Percentiles rank a stretch among this genome's conserved stretches.
Conservation (phyloP, 768 basidiomycete species). For the Guyanaporus albipodus region DNA sequence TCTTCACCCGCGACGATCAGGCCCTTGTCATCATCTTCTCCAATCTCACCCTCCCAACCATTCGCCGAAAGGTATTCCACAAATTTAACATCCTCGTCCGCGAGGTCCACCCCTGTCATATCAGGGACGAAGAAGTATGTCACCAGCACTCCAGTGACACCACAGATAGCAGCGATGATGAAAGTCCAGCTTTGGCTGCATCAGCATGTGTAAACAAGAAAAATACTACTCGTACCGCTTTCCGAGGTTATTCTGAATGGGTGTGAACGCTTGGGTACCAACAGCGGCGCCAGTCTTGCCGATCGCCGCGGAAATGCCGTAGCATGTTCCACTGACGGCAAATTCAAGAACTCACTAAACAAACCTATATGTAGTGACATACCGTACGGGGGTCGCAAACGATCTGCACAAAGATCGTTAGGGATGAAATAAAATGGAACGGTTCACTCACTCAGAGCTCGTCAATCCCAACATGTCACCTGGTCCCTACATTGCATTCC, state of each 20-base stretch:
- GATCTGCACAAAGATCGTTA: constrained; percentile 37
- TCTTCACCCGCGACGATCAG: constrained; percentile 20
- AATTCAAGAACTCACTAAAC: not conserved
- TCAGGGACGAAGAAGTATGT: constrained; percentile 69
- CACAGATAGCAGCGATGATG: constrained; percentile 66
- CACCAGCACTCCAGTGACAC: constrained; percentile 56
- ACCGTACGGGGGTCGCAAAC: constrained; percentile 63
- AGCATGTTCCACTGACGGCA: constrained; percentile 55
- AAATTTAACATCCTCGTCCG: constrained; percentile 62
- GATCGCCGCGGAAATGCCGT: constrained; percentile 63
- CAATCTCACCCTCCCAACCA: constrained; percentile 63
- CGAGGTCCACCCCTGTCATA: constrained; percentile 63
- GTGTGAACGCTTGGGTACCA: constrained; percentile 67
- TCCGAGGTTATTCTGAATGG: constrained; percentile 64
- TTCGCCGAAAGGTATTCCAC: constrained; percentile 55
- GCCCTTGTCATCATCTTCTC: constrained; percentile 45
- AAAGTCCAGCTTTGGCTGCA: constrained; percentile 51
- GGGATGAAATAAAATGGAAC: constrained; percentile 1
- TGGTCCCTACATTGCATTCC: constrained; percentile 45
- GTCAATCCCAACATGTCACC: constrained; percentile 69
- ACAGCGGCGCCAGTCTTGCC: constrained; percentile 72
- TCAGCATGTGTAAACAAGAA: not conserved
- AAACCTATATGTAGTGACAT: constrained; percentile 1
- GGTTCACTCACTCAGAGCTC: constrained; percentile 53
- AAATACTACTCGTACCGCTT: constrained; percentile 41